Evolutionary conservation across 768 basidiomycete genomes (phyloP).

Genomic region (Pisolithus albus): DNA sequence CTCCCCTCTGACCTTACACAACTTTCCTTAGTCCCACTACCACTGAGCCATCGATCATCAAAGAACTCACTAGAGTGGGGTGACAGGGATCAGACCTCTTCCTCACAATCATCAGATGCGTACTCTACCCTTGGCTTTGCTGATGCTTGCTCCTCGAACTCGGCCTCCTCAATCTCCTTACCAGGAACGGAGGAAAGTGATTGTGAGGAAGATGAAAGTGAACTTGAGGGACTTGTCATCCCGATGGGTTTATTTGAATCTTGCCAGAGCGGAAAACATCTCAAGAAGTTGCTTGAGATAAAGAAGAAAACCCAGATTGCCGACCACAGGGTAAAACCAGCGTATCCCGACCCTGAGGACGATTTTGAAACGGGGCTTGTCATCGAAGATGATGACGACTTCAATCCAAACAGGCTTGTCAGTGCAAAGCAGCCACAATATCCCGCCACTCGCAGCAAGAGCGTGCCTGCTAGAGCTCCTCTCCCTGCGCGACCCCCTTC

Average conservation of each 20-base stretch:
- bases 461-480: constrained; percentile 45
- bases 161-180: constrained; percentile 54
- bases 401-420: constrained; percentile 70
- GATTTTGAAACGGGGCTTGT: constrained; percentile 83
- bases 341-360: constrained; percentile 66
- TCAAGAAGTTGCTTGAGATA: constrained; percentile 44
- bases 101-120: constrained; percentile 83
- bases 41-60: constrained; percentile 70
- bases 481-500: constrained; percentile 58
- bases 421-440: constrained; percentile 41
- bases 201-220: constrained; percentile 60
- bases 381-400: constrained; percentile 75
- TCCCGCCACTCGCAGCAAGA: constrained; percentile 49
- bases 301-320: constrained; percentile 52
- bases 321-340: constrained; percentile 45
- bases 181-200: constrained; percentile 71
- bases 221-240: constrained; percentile 75
- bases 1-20: constrained; percentile 75
- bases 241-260: constrained; percentile 73
- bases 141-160: constrained; percentile 67
- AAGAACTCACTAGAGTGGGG: constrained; percentile 84
- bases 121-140: constrained; percentile 76
- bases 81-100: constrained; percentile 75
- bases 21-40: constrained; percentile 73
- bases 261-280: constrained; percentile 47